phyloP scores from a whole-genome alignment of 192 early-diverging fungal genomes.

The Backusella sp. region DNA sequence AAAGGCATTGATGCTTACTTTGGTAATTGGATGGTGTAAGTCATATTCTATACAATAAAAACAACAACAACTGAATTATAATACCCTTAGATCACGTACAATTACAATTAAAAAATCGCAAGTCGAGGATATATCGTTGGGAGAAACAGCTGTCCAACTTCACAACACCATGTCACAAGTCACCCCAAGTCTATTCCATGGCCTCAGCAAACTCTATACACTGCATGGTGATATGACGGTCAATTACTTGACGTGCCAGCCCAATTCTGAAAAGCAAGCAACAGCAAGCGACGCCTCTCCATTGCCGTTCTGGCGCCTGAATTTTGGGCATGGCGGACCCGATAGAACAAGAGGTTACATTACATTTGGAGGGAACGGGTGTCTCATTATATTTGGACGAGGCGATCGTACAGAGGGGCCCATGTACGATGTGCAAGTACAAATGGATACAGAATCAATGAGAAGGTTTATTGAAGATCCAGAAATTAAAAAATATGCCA shows the following conservation, averaged over 20 bases:
- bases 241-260: constrained; percentile 26
- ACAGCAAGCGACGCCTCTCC: constrained; percentile 22
- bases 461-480: constrained; percentile 27
- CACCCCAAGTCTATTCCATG: constrained; percentile 16
- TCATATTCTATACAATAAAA: neutral
- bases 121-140: neutral
- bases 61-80: no score
- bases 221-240: constrained; percentile 33
- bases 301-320: constrained; percentile 24
- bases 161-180: neutral
- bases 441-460: constrained; percentile 32
- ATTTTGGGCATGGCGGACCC: constrained; percentile 28
- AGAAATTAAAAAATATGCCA: constrained; percentile 23
- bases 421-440: constrained; percentile 28
- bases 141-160: constrained; percentile 4
- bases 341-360: constrained; percentile 31
- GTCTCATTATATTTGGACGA: constrained; percentile 29
- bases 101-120: neutral
- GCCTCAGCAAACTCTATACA: constrained; percentile 26
- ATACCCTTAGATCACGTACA: constrained; percentile 3
- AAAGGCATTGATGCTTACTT: constrained; percentile 29
- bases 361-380: constrained; percentile 32
- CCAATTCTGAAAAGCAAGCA: constrained; percentile 11
- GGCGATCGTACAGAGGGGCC: neutral
- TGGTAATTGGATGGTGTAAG: constrained; percentile 35